A percentile compares a stretch with the other conserved stretches of the same genome.
Conservation (phyloP, 116 monocot genomes). For the Iris pallida region DNA sequence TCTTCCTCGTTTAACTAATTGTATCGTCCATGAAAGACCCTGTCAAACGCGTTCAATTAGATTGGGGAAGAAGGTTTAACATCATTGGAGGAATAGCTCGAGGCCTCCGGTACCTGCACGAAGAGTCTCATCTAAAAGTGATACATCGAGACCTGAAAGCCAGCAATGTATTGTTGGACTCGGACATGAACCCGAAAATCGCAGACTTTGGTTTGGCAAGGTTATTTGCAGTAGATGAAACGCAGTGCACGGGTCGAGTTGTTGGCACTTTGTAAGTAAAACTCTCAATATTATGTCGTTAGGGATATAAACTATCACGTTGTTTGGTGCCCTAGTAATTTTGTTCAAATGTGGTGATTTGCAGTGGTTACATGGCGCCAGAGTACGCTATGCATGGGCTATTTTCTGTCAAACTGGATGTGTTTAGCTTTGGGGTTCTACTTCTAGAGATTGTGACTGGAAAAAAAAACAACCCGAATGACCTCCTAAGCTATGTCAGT, state of each 20-base stretch:
- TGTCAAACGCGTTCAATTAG: not conserved
- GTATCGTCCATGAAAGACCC: conserved; percentile 6
- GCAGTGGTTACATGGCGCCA: conserved; percentile 16
- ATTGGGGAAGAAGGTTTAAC: conserved; percentile 16
- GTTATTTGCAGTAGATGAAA: conserved; percentile 13
- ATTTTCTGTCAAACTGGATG: conserved; percentile 8
- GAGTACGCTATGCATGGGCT: conserved; percentile 8
- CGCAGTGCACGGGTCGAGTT: conserved; percentile 3
- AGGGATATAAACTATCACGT: not conserved
- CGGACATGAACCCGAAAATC: conserved; percentile 32
- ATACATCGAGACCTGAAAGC: conserved; percentile 32
- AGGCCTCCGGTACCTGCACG: conserved; percentile 32
- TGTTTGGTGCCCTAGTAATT: not conserved
- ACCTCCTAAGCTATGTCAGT: not conserved
- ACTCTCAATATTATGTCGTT: not conserved
- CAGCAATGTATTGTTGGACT: conserved; percentile 27
- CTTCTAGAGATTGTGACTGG: conserved; percentile 8
- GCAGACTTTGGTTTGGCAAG: conserved; percentile 28
- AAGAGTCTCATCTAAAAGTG: conserved; percentile 29
- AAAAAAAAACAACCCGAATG: not conserved
- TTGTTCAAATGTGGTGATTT: not conserved
- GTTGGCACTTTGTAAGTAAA: conserved; percentile 30
- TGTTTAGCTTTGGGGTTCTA: conserved; percentile 9
- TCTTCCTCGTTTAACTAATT: too few relatives aligned
- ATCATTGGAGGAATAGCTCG: conserved; percentile 29